Conservation (phyloP, 805 yeast species). For the Middelhovenomyces tepae region DNA sequence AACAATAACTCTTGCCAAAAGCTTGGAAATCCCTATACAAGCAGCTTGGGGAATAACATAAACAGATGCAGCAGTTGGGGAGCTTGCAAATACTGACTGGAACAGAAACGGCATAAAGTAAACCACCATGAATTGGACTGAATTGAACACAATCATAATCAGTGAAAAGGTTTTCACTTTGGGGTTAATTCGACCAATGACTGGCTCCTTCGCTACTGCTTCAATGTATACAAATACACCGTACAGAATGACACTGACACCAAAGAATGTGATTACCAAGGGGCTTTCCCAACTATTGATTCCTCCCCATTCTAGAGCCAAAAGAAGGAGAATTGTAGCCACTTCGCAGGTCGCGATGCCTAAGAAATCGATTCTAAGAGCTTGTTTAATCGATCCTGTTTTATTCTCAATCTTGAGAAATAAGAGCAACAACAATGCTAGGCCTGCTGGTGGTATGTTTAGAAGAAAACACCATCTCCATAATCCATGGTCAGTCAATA, state of each 20-base stretch:
- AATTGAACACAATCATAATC: slow-evolving; percentile 38
- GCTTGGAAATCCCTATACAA: slow-evolving; percentile 35
- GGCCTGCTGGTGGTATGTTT: slow-evolving; percentile 33
- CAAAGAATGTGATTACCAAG: slow-evolving; percentile 37
- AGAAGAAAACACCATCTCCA: slow-evolving; percentile 51
- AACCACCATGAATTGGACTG: slow-evolving; percentile 38
- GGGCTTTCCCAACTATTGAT: slow-evolving; percentile 45
- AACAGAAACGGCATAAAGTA: slow-evolving; percentile 44
- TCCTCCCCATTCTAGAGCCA: slow-evolving; percentile 50
- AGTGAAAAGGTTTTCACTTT: slow-evolving; percentile 23
- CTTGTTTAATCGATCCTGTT: slow-evolving; percentile 31
- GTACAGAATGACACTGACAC: slow-evolving; percentile 34
- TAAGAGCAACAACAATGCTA: slow-evolving; percentile 21
- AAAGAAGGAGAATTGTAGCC: slow-evolving; percentile 35
- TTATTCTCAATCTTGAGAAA: slow-evolving; percentile 26
- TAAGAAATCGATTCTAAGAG: slow-evolving; percentile 42
- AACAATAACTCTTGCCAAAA: slow-evolving; percentile 39
- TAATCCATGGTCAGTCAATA: slow-evolving; percentile 33
- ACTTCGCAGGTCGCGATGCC: slow-evolving; percentile 45
- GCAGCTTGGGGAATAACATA: slow-evolving; percentile 38
- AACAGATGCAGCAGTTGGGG: slow-evolving; percentile 33
- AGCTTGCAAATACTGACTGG: slow-evolving; percentile 37
- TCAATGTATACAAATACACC: slow-evolving; percentile 42
- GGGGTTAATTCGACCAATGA: no score
- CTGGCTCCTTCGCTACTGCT: slow-evolving; percentile 31